Evolutionary conservation across 2,329 filamentous ascomycete species (phyloP).

Genomic region (Sordariomycetes sp.): DNA sequence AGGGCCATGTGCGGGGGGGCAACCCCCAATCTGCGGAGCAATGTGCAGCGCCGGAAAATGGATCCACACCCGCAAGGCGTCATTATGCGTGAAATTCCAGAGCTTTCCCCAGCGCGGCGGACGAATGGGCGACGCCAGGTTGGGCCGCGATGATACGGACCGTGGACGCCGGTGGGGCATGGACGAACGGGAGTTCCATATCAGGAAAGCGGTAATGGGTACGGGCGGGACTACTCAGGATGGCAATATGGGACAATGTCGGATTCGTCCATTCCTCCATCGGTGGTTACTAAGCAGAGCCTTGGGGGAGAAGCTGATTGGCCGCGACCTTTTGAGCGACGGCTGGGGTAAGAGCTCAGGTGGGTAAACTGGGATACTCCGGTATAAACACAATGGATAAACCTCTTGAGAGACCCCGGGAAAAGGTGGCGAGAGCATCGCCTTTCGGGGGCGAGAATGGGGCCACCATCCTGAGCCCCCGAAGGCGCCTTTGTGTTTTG

Average conservation of each 20-base stretch:
- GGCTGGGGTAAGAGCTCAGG: no score
- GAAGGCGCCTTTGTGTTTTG: no score
- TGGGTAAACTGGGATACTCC: no score
- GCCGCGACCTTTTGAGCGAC: no score
- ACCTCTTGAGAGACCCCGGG: no score
- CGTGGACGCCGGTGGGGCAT: background rate
- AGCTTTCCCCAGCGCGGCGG: background rate
- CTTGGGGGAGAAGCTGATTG: no score
- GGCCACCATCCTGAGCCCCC: no score
- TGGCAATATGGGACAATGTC: background rate
- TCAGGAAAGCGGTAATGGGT: background rate
- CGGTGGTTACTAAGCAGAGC: background rate
- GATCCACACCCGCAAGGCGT: background rate
- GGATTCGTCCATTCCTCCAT: background rate
- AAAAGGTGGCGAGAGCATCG: no score
- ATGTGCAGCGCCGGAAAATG: background rate
- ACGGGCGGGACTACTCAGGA: background rate
- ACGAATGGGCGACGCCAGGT: background rate
- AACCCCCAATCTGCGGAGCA: background rate
- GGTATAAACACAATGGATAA: no score
- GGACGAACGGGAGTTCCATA: constrained; percentile 4
- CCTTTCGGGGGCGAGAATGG: no score
- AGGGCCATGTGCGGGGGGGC: background rate
- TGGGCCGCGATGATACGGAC: background rate
- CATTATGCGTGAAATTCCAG: background rate